Evolutionary conservation across 495 filamentous ascomycete species (phyloP), one percentile per base, ranked within the genome.

Genomic region (Coniosporium apollinis): DNA sequence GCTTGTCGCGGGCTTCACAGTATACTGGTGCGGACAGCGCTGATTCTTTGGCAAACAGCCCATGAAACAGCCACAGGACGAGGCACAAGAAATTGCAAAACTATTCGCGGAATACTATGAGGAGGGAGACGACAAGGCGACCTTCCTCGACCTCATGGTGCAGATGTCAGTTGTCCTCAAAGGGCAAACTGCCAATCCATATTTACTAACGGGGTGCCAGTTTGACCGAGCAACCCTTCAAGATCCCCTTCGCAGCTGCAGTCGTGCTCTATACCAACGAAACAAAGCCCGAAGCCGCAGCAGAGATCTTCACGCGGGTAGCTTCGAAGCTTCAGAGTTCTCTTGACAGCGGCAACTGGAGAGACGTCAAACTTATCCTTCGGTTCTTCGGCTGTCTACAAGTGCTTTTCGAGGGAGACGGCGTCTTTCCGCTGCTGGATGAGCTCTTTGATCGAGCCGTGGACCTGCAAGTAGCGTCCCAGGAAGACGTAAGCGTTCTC

Each of bases 221-320:
- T 43, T 48, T 57, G 48, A 51, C 85, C 15, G 89, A 99, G 58
- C 89, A 99, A 57, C 87, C 91, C 0, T 76, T 99, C 57, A 94
- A 94, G 60, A 87, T 84, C 34, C 91, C 89, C 1, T 94, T 94
- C 52, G 65, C 89, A 34, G 85, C 84, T 19, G 79, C 77, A 17
- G 72, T 85, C 3, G 65, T 85, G 19, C 63, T 94, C 32, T 68
- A 80, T 29, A 63, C 72, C 38, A 89, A 94, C 58, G 64, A 66
- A 22, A 57, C 76, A 39, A 82, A 80, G 37, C 66, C 74, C 15
- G 79, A 87, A 41, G 60, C 89, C 22, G 66, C 74, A 19, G 60
- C 66, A 26, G 71, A 86, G 30, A 50, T 87, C 10, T 55, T 94
- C 21, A 61, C 53, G 22, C 72, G 69, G 46, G 64, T 74, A 28